A percentile compares a stretch with the other conserved stretches of the same genome.
These are phyloP conservation scores for Apiospora aurea DNA, from an alignment of 2,329 filamentous ascomycete genomes.

Conservation along the genomic window DNA sequence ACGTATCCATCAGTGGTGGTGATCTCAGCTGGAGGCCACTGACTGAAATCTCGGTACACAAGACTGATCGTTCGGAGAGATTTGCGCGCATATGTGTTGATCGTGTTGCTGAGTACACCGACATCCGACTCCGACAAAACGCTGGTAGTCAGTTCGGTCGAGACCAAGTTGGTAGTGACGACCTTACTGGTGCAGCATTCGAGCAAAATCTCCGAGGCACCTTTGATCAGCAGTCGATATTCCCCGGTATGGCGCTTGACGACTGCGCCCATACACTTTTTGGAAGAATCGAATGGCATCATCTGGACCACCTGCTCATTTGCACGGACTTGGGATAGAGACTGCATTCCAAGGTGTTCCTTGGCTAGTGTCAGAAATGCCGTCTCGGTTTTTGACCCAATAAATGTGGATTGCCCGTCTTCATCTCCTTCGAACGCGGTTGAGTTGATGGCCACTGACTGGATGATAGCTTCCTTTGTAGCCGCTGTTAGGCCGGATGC, in stretches of 20 bases:
- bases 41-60: slow-evolving; percentile 75
- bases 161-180: slow-evolving; percentile 46
- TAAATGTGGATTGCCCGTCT: slow-evolving; percentile 52
- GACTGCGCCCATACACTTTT: slow-evolving; percentile 65
- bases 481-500: slow-evolving; percentile 37
- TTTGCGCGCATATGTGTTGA: slow-evolving; percentile 67
- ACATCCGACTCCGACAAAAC: slow-evolving; percentile 63
- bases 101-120: slow-evolving; percentile 59
- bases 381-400: slow-evolving; percentile 65
- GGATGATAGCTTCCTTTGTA: slow-evolving; percentile 46
- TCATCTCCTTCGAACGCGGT: slow-evolving; percentile 63
- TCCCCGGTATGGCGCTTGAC: slow-evolving; percentile 53
- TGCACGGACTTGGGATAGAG: slow-evolving; percentile 53
- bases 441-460: slow-evolving; percentile 62
- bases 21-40: slow-evolving; percentile 75
- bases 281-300: slow-evolving; percentile 61
- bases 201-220: slow-evolving; percentile 63
- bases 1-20: slow-evolving; percentile 65
- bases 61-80: slow-evolving; percentile 80
- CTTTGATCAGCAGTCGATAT: slow-evolving; percentile 61
- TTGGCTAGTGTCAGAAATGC: slow-evolving; percentile 58
- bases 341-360: slow-evolving; percentile 57
- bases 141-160: slow-evolving; percentile 40
- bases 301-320: slow-evolving; percentile 56
- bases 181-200: slow-evolving; percentile 48